These are phyloP conservation scores for Boletus hoseneyae DNA, from an alignment of 1,284 basidiomycete genomes.

Conservation along the genomic window DNA sequence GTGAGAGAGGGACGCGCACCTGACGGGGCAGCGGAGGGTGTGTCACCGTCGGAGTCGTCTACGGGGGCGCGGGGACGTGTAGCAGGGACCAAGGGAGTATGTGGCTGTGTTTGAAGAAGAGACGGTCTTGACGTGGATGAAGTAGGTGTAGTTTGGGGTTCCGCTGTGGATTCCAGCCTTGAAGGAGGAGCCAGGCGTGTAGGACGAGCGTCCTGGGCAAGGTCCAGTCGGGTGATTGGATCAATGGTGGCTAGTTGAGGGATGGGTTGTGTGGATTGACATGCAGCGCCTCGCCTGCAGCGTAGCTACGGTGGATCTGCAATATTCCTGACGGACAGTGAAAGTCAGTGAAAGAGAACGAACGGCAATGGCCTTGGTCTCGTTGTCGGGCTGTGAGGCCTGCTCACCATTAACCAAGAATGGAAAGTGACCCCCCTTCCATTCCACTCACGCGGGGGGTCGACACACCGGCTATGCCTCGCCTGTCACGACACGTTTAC, in stretches of 20 bases:
- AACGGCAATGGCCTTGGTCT: conserved; percentile 23
- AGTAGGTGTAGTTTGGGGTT: conserved; percentile 30
- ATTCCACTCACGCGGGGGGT: conserved; percentile 20
- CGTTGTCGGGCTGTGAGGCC: conserved; percentile 30
- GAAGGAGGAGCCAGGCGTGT: conserved; percentile 39
- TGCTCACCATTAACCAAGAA: conserved; percentile 18
- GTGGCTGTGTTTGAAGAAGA: conserved; percentile 30
- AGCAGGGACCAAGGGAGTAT: conserved; percentile 51
- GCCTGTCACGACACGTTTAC: conserved; percentile 9
- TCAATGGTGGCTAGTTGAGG: conserved; percentile 57
- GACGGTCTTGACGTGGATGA: conserved; percentile 26
- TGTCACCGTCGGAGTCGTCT: conserved; percentile 49
- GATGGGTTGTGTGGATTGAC: conserved; percentile 25
- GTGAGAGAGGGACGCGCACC: conserved; percentile 21
- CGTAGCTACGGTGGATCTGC: conserved; percentile 22
- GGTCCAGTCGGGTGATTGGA: conserved; percentile 55
- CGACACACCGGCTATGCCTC: conserved; percentile 4
- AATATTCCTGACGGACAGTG: conserved; percentile 19
- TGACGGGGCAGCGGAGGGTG: conserved; percentile 23
- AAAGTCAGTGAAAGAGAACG: conserved; percentile 20
- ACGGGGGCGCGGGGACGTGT: conserved; percentile 61
- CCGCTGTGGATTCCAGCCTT: conserved; percentile 45
- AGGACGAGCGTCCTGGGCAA: conserved; percentile 55
- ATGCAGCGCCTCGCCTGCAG: conserved; percentile 28
- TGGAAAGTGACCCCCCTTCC: conserved; percentile 31